phyloP scores from a whole-genome alignment of 495 filamentous ascomycete species.

The Corynascus novoguineensis region DNA sequence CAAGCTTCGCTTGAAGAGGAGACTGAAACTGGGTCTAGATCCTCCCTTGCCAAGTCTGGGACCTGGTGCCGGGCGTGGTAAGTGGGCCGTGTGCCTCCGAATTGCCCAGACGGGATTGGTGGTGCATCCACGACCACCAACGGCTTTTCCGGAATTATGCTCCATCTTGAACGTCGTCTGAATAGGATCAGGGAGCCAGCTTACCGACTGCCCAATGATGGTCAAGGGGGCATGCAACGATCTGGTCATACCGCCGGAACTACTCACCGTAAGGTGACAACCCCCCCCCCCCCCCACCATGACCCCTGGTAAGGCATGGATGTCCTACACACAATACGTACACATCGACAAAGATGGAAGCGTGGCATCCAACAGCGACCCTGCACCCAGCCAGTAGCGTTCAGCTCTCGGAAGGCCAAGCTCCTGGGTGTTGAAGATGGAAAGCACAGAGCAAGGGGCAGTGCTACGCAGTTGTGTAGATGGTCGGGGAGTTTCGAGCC shows the following conservation, averaged over 20 bases:
- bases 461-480: too few species aligned
- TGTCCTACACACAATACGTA: too few species aligned
- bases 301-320: neutral
- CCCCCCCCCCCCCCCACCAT: neutral
- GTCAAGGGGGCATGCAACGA: constrained; percentile 7
- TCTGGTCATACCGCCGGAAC: constrained; percentile 16
- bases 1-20: neutral
- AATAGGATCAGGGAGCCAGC: neutral
- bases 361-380: constrained; percentile 13
- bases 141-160: constrained; percentile 21
- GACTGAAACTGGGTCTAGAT: neutral
- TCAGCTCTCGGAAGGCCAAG: constrained; percentile 12
- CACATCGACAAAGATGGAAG: constrained; percentile 7
- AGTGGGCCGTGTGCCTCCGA: constrained; percentile 11
- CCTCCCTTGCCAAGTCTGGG: constrained; percentile 7
- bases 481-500: too few species aligned
- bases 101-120: constrained; percentile 4
- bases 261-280: constrained; percentile 14
- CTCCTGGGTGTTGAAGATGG: constrained; percentile 5
- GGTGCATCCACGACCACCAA: neutral
- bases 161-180: constrained; percentile 22
- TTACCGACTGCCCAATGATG: constrained; percentile 7
- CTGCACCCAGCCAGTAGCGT: neutral
- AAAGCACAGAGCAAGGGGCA: neutral
- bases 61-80: neutral